These are phyloP conservation scores for Sarcocystis neurona DNA, from an alignment of 169 alveolate genomes.

Conservation along the genomic window DNA sequence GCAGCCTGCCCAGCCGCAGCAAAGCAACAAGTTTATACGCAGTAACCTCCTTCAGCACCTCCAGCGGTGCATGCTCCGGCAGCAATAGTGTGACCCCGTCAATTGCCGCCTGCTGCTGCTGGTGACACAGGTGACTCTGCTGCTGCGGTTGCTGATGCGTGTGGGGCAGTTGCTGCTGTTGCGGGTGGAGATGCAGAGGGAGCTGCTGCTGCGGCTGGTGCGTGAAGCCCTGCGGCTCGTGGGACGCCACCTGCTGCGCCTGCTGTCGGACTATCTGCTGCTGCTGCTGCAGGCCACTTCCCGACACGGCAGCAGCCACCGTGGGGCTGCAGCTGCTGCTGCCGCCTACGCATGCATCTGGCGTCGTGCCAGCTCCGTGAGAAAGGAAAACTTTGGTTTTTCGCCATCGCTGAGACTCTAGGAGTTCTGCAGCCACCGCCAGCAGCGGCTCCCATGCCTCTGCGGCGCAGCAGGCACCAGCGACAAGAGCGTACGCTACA, in stretches of 20 bases:
- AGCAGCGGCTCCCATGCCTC: slow-evolving; percentile 5
- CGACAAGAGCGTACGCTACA: not conserved
- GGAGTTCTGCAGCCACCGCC: slow-evolving; percentile 7
- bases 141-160: no score
- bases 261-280: no score
- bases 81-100: no score
- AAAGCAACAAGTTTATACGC: slow-evolving; percentile 16
- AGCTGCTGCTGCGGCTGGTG: not conserved
- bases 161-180: no score
- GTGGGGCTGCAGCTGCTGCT: no score
- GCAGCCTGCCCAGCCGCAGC: not conserved
- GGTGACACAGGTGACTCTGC: no score
- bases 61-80: slow-evolving; percentile 26
- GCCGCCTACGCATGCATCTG: not conserved
- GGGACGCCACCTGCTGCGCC: not conserved
- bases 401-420: not conserved
- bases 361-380: not conserved
- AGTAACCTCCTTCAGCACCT: not conserved
- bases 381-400: not conserved
- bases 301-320: no score
- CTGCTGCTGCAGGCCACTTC: no score
- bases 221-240: not conserved
- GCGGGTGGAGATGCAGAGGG: no score
- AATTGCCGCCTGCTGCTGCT: no score
- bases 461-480: not conserved